Conservation (phyloP, 2,329 filamentous ascomycete species). For the Graphilbum ipis-grandicollis region DNA sequence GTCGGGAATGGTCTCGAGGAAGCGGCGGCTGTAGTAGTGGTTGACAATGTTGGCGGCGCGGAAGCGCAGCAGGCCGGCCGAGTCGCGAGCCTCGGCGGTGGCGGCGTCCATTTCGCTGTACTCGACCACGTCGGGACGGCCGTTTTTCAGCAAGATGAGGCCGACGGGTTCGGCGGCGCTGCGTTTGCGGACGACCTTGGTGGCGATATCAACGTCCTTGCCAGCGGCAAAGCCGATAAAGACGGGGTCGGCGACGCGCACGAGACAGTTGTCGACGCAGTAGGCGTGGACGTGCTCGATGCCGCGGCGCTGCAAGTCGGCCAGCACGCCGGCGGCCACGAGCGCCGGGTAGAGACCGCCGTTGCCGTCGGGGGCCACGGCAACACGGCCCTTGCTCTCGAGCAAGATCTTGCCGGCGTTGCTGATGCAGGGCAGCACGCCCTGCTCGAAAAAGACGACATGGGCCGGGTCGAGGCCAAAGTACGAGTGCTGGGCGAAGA, state of each 20-base stretch:
- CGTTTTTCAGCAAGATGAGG: conserved; percentile 86
- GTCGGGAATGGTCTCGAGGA: conserved; percentile 76
- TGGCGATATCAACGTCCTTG: conserved; percentile 85
- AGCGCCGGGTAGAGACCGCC: conserved; percentile 92
- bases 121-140: conserved; percentile 91
- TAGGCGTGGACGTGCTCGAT: conserved; percentile 94
- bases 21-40: conserved; percentile 95
- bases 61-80: conserved; percentile 70
- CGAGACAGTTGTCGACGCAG: conserved; percentile 98
- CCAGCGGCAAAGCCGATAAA: conserved; percentile 88
- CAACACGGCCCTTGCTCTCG: conserved; percentile 77
- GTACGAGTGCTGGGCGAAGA: conserved; percentile 78
- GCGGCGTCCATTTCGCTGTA: conserved; percentile 90
- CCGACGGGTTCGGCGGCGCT: conserved; percentile 92
- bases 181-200: conserved; percentile 98
- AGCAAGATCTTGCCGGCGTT: conserved; percentile 96
- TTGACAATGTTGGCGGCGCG: conserved; percentile 98
- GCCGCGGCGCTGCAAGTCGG: conserved; percentile 76
- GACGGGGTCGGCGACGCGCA: conserved; percentile 89
- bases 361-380: conserved; percentile 92
- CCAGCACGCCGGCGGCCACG: conserved; percentile 59
- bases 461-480: conserved; percentile 80
- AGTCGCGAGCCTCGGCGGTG: conserved; percentile 77
- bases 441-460: conserved; percentile 89
- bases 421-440: conserved; percentile 87